Base-by-base conservation (phyloP, 2,329 filamentous ascomycete genomes). In the Ascosphaera apis region DNA sequence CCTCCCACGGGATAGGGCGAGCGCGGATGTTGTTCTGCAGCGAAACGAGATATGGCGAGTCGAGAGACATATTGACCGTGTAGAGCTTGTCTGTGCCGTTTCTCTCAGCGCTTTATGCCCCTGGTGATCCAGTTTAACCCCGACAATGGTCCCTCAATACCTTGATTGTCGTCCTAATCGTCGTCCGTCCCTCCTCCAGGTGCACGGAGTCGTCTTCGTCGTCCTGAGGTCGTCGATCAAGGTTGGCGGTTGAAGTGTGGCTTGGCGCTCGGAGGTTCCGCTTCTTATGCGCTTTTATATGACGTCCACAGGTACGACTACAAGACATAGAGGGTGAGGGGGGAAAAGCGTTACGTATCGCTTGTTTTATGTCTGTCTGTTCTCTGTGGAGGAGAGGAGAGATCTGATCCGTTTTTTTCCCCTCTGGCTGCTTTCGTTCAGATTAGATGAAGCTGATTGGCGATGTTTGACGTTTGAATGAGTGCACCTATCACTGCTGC, bases 21-120 rank as follows among this genome's bases (percentile, higher is more conserved):
- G 81, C 78, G 53, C 88, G 81, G 55, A 95, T 92, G 66, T 95
- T 95, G 70, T 81, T 91, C 64, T 92, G 84, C 47, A 93, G 69
- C 46, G 82, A 86, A 53, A 72, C 67, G 44, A 80, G 69, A 58
- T 93, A 93, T 40, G 84, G 84, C 47, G 82, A 78, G 54, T 93
- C 83, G 56, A 91, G 71, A 54, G 83, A 86, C 84, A 93, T 93
- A 28, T 44, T 53, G 21, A 25, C n/a, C n/a, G n/a, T n/a, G n/a
- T n/a, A n/a, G n/a, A n/a, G n/a, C n/a, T n/a, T n/a, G n/a, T n/a
- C n/a, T n/a, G n/a, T n/a, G n/a, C n/a, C n/a, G n/a, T n/a, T n/a
- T n/a, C n/a, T n/a, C n/a, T n/a, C n/a, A n/a, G n/a, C n/a, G n/a
- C n/a, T n/a, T n/a, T n/a, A n/a, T n/a, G n/a, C n/a, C n/a, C n/a